phyloP scores from a whole-genome alignment of 177 flowering plant genomes.

The Vitis hybrid region DNA sequence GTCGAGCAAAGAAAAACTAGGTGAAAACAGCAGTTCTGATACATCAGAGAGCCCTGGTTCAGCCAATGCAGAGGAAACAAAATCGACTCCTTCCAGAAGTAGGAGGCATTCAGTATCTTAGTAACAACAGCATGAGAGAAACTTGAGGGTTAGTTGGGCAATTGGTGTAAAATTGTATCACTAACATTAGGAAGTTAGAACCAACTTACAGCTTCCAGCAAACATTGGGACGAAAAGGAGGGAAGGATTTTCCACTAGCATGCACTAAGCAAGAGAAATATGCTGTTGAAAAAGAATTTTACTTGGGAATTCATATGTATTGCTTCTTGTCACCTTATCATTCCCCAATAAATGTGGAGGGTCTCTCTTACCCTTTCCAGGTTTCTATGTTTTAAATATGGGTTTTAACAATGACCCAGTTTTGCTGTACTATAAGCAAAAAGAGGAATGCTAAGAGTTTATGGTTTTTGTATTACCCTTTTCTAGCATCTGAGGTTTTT shows the following conservation, averaged over 20 bases:
- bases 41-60: slow-evolving; percentile 73
- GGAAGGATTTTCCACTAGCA: not conserved
- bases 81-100: slow-evolving; percentile 61
- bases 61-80: slow-evolving; percentile 46
- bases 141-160: not conserved
- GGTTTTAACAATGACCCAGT: slow-evolving; percentile 21
- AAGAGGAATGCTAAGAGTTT: not conserved
- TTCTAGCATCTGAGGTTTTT: too few species aligned
- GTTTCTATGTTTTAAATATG: not conserved
- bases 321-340: too few species aligned
- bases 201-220: too few species aligned
- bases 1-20: slow-evolving; percentile 54
- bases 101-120: slow-evolving; percentile 46
- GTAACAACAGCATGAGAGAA: not conserved
- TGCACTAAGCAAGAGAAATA: not conserved
- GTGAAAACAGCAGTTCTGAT: slow-evolving; percentile 70
- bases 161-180: slow-evolving; percentile 2
- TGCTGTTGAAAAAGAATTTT: too few species aligned
- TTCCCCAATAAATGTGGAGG: slow-evolving; percentile 4
- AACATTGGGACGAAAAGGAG: not conserved
- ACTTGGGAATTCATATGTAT: not conserved
- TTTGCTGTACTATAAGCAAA: slow-evolving; percentile 25
- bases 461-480: not conserved
- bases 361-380: not conserved
- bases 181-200: too few species aligned